Evolutionary conservation across 2,329 filamentous ascomycete genomes (phyloP), one percentile per base, ranked within the genome.

Genomic region (Ophiostoma himal-ulmi): DNA sequence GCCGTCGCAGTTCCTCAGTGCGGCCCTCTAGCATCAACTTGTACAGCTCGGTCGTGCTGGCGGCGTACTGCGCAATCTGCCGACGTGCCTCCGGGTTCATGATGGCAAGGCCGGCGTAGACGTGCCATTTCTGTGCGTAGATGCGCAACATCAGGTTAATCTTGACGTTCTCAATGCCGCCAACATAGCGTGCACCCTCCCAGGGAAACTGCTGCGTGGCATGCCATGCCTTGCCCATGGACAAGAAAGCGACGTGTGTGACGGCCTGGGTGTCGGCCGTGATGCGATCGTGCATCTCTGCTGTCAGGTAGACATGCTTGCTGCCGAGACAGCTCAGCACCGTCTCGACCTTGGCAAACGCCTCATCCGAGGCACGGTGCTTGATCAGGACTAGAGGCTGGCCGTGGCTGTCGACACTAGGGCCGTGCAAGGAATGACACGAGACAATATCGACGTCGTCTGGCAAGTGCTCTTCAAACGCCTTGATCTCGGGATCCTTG

Each of bases 71-170:
- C 70, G 91, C 87, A 76, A 99, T 98, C 81, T 99, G 95, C 79
- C 91, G 86, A 79, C 91, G 91, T 3, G 95, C 95, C 71, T 93
- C 91, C 0, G 95, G 95, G 79, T 99, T 99, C 71, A 99, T 86
- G 77, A 99, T 99, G 13, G 96, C 95, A 10, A 99, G 89, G 0
- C 95, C 95, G 26, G 95, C 95, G 79, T 99, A 99, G 71, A 99
- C 95, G 82, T 99, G 96, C 96, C 96, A 99, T 80, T 98, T 99
- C 80, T 97, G 96, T 72, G 91, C 90, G 82, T 98, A 99, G 81
- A 99, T 98, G 75, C 95, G 93, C 74, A 99, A 83, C 75, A 93
- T 98, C 75, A 98, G 89, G 82, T 99, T 99, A 83, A 98, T 97
- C 82, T 99, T 99, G 76, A 98, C 94, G 79, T 99, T 99, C 80